Evolutionary conservation across 192 early-diverging fungal genomes (phyloP).

Genomic region (Coemansia sp.): DNA sequence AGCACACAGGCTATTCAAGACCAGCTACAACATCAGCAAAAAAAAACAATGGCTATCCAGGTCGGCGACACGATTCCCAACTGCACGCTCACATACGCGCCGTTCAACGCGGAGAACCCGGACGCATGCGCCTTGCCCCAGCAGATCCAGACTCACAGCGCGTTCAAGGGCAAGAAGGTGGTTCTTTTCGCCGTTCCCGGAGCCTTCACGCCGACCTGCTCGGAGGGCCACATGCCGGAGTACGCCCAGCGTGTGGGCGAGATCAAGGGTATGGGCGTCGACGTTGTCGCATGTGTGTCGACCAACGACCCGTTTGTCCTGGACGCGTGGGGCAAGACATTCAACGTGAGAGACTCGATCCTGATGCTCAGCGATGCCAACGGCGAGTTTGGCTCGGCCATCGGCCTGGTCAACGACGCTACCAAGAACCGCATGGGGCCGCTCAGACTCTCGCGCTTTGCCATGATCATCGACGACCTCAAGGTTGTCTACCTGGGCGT

Average conservation of each 20-base stretch:
- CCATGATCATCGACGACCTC: slow-evolving; percentile 68
- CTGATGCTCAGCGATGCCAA: slow-evolving; percentile 76
- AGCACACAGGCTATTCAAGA: too few species aligned
- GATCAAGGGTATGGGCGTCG: slow-evolving; percentile 67
- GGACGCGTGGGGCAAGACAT: slow-evolving; percentile 57
- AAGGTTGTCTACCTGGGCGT: slow-evolving; percentile 72
- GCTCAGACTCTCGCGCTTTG: slow-evolving; percentile 67
- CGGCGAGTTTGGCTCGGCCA: slow-evolving; percentile 61
- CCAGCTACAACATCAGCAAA: not conserved
- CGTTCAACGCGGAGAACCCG: slow-evolving; percentile 54
- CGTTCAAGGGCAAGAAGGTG: slow-evolving; percentile 56
- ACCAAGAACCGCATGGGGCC: slow-evolving; percentile 63
- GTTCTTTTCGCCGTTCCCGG: slow-evolving; percentile 64
- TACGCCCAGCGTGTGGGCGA: slow-evolving; percentile 56
- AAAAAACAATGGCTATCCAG: slow-evolving; percentile 38
- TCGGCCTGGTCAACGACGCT: slow-evolving; percentile 63
- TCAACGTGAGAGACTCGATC: slow-evolving; percentile 49
- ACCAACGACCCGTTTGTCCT: slow-evolving; percentile 59
- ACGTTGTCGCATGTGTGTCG: slow-evolving; percentile 67
- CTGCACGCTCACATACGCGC: slow-evolving; percentile 55
- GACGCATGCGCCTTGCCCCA: slow-evolving; percentile 50
- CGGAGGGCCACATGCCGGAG: slow-evolving; percentile 64
- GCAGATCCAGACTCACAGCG: slow-evolving; percentile 47
- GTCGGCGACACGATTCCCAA: slow-evolving; percentile 59
- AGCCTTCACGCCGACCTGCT: slow-evolving; percentile 69